Percentiles rank a stretch among this genome's conserved stretches.
Conservation (phyloP, 1,284 basidiomycete species). For the Cryptococcus hybrid region DNA sequence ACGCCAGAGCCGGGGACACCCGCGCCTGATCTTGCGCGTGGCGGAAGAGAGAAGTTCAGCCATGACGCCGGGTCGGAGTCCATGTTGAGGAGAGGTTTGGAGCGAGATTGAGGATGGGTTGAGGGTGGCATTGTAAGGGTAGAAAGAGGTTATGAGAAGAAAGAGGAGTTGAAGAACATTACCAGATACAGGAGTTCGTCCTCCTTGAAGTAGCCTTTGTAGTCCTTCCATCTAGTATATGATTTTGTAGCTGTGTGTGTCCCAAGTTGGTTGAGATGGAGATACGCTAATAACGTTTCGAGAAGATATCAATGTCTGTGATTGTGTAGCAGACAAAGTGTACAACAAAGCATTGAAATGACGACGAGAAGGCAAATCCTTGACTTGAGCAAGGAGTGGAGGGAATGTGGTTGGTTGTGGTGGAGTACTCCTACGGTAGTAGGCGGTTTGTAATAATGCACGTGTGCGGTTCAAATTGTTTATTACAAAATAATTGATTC, state of each 20-base stretch:
- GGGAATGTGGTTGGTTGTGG: too few species aligned
- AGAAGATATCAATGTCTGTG: background rate
- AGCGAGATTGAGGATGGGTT: background rate
- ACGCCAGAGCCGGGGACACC: conserved; percentile 38
- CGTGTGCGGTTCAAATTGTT: too few species aligned
- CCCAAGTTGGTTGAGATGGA: background rate
- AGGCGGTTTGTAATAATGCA: too few species aligned
- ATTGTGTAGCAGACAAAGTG: background rate
- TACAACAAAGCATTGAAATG: background rate
- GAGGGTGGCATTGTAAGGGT: background rate
- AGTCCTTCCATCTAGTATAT: conserved; percentile 6
- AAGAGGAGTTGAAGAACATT: too few species aligned
- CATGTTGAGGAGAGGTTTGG: conserved; percentile 27
- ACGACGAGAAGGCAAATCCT: background rate
- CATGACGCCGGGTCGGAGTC: conserved; percentile 39
- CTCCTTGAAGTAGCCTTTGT: conserved; percentile 12
- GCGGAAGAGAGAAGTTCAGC: conserved; percentile 77
- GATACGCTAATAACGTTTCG: background rate
- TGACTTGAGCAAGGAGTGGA: too few species aligned
- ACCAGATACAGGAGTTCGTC: background rate
- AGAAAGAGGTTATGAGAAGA: background rate
- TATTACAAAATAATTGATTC: too few species aligned
- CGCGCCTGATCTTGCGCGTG: conserved; percentile 61
- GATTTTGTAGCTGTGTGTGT: background rate
- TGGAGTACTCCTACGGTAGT: too few species aligned